These are phyloP conservation scores for Cicer cuneatum DNA, from an alignment of 306 rosid genomes.

Conservation along the genomic window DNA sequence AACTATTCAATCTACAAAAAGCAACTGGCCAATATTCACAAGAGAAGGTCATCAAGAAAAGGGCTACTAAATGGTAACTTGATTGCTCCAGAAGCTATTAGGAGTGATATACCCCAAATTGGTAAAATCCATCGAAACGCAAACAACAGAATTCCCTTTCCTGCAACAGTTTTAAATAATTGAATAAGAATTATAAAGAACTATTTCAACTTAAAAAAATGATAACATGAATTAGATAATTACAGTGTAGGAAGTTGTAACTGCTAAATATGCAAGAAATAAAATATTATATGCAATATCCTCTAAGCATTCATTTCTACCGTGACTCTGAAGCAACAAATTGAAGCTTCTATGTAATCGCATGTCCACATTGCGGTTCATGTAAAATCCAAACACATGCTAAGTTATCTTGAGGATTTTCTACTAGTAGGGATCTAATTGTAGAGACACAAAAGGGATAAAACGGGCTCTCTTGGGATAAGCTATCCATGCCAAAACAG, in stretches of 20 bases:
- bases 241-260: not conserved
- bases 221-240: not conserved
- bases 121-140: constrained; percentile 73
- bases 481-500: not conserved
- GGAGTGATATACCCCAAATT: constrained; percentile 66
- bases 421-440: not conserved
- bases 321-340: too few species aligned
- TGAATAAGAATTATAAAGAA: not conserved
- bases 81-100: constrained; percentile 74
- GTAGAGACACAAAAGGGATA: not conserved
- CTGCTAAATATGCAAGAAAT: not conserved
- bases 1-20: constrained; percentile 14
- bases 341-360: too few species aligned
- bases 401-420: constrained; percentile 24
- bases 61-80: constrained; percentile 72
- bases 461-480: not conserved
- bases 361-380: too few species aligned
- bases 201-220: not conserved
- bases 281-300: too few species aligned
- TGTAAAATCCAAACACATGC: not conserved
- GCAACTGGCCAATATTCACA: constrained; percentile 51
- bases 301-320: too few species aligned
- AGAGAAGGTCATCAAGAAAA: constrained; percentile 67
- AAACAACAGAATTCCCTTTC: constrained; percentile 60
- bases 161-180: constrained; percentile 54